Base-by-base conservation (phyloP, 2,329 filamentous ascomycete species). In the Teratosphaeria pseudoeucalypti region DNA sequence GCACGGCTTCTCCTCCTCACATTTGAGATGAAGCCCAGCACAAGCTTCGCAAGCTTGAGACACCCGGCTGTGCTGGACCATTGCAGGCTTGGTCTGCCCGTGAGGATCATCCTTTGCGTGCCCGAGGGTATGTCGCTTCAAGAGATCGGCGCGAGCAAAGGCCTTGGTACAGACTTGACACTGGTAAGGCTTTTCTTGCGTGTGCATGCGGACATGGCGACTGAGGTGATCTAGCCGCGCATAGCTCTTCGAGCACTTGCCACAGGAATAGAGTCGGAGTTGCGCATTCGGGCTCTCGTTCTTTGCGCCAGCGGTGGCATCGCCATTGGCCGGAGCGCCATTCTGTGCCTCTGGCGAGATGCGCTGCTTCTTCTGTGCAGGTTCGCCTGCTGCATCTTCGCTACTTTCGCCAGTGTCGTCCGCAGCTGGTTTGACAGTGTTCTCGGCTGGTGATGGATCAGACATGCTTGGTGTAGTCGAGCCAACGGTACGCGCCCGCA, bases 1-100 rank as follows among this genome's bases (percentile, higher is more conserved):
- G 65, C 80, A 82, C 7, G 80, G 80, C 68, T 82, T 82, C 54
- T 77, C 74, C 62, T 82, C 79, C 61, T 81, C 79, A 62, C 80
- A 82, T 65, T 79, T 79, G 23, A 82, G 70, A 64, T 82, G 80
- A 2, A 78, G 76, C 26, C 75, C 73, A 26, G 80, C 79, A 62
- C 80, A 82, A 5, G 77, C 73, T 60, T 79, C 78, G 61, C 80
- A 82, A 0, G 80, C 80, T 66, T 81, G 78, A 5, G 74, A 77
- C 3, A 79, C 77, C 6, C 77, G 71, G 61, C 68, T 69, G 55
- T 71, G 71, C 61, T 73, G 70, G 39, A 69, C 63, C 39, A 69
- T 64, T 14, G 68, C 63, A 14, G 67, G 67, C 54, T 68, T 69
- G 1, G 65, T 56, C 32, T 70, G 65, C 37, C 29, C 29, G 29